Evolutionary conservation across 1,284 basidiomycete species (phyloP), one percentile per base, ranked within the genome.

Genomic region (Irpex sp.): DNA sequence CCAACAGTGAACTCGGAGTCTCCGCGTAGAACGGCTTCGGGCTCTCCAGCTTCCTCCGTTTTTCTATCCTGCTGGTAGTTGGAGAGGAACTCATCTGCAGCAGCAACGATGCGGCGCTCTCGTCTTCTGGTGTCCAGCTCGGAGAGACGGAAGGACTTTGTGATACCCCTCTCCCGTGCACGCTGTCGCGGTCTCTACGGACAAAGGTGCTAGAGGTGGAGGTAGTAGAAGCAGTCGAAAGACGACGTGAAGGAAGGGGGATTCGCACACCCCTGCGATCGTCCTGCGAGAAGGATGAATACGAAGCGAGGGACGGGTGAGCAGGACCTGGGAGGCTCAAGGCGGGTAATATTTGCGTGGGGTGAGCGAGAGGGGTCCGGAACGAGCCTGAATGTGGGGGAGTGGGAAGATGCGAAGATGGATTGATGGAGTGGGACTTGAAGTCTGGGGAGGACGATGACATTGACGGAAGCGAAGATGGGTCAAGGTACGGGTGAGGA

Each of bases 101-200:
- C 33, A 90, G 73, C 63, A 90, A 73, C 5, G 88, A 84, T 7
- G 88, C 89, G 0, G 87, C 87, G 0, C 79, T 81, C 75, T 90
- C 86, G 68, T 91, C 89, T 63, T 90, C 89, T 0, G 85, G 83
- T 5, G 88, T 85, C 68, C 82, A 80, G 50, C 73, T 67, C n/a
- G 77, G 78, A 39, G 76, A 77, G 47, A 71, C 68, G 49, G 68
- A 66, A 46, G 67, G 68, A 13, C 68, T 68, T 50, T 56, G 37
- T 37, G 66, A 37, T 7, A 51, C 61, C 50, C 39, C 58, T 26
- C 53, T 55, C 26, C 65, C 36, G 37, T 53, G 39, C 8, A 9
- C 15, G 15, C 39, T 43, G 15, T 43, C 15, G 15, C 15, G 8
- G 26, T 15, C 15, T 43, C 39, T 11, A 43, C 15, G 39, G 39